Conservation (phyloP, 163 green algal genomes). For the Prototheca wickerhamii region DNA sequence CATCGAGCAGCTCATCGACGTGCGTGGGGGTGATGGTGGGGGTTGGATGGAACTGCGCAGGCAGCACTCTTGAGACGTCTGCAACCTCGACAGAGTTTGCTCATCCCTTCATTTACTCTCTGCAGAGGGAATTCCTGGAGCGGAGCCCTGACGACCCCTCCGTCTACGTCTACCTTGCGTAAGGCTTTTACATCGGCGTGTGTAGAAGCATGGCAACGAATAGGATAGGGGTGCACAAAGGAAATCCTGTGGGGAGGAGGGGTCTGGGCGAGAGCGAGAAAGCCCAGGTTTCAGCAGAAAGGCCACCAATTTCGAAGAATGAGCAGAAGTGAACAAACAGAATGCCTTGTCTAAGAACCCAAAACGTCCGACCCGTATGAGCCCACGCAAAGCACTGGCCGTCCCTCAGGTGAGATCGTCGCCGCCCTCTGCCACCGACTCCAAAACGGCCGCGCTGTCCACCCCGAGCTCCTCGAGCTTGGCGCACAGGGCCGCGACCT, state of each 20-base stretch:
- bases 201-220: neutral
- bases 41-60: neutral
- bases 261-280: no score
- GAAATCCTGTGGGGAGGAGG: no score
- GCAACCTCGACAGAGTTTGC: no score
- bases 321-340: no score
- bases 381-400: neutral
- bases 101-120: neutral
- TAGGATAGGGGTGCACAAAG: neutral
- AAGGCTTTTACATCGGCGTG: neutral
- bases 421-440: neutral
- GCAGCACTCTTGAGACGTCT: neutral
- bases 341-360: no score
- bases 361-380: no score
- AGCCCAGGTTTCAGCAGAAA: no score
- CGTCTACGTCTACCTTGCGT: slow-evolving; percentile 89
- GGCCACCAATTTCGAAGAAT: no score
- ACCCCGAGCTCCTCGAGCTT: neutral
- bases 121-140: slow-evolving; percentile 89
- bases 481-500: neutral
- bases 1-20: slow-evolving; percentile 92
- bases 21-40: neutral
- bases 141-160: slow-evolving; percentile 85
- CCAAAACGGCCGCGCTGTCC: neutral
- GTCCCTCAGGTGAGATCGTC: neutral